A percentile compares a stretch with the other conserved stretches of the same genome.
Evolutionary conservation across 1,139 yeast genomes (phyloP).

Genomic region (Pichia sorboxylosa): DNA sequence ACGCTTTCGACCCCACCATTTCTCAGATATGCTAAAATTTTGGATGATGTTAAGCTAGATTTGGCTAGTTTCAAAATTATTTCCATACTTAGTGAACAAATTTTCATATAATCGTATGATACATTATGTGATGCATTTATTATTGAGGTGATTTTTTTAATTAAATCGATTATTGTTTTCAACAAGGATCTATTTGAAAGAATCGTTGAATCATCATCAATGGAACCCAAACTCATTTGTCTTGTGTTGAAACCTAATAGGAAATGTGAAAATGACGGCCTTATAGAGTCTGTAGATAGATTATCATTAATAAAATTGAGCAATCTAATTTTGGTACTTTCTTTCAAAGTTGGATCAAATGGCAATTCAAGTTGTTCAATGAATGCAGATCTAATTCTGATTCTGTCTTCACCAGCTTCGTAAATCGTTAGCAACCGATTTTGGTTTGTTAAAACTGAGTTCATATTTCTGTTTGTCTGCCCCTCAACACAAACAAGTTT

Average conservation of each 20-base stretch:
- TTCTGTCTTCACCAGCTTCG: conserved; percentile 62
- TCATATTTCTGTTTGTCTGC: no score
- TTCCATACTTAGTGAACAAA: conserved; percentile 48
- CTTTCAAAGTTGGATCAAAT: conserved; percentile 24
- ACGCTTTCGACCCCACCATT: conserved; percentile 17
- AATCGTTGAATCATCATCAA: conserved; percentile 30
- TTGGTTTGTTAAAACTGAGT: conserved; percentile 38
- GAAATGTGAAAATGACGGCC: conserved; percentile 56
- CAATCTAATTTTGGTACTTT: conserved; percentile 45
- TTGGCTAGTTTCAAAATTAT: conserved; percentile 49
- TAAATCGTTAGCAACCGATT: conserved; percentile 49
- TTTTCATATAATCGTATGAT: conserved; percentile 41
- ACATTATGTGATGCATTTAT: conserved; percentile 25
- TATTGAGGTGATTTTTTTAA: conserved; percentile 33
- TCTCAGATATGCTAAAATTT: conserved; percentile 45
- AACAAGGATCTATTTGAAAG: conserved; percentile 44
- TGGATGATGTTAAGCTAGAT: conserved; percentile 39
- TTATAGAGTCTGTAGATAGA: conserved; percentile 26
- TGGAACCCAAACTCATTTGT: conserved; percentile 13
- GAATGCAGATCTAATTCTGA: conserved; percentile 60
- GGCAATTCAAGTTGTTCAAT: conserved; percentile 55
- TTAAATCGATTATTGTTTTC: conserved; percentile 37
- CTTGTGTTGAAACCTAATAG: conserved; percentile 54
- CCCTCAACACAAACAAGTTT: no score
- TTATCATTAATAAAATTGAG: conserved; percentile 47